phyloP scores from a whole-genome alignment of 139 green algal genomes.

The Coccomyxa sp. region DNA sequence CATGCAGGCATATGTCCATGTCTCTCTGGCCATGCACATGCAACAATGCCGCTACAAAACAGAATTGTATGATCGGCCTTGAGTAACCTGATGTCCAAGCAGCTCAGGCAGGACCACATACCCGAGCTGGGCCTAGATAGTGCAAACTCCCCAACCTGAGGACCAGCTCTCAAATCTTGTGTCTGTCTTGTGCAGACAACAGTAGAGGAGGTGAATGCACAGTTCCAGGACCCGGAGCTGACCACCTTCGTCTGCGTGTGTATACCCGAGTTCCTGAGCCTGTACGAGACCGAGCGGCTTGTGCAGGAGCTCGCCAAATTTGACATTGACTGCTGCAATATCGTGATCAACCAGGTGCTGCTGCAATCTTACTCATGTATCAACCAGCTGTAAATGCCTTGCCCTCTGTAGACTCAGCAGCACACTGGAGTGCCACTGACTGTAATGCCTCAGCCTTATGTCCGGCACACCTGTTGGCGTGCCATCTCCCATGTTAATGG shows the following conservation, averaged over 20 bases:
- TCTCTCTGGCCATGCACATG: too few relatives aligned
- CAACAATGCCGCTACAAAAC: too few relatives aligned
- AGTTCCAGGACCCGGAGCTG: conserved; percentile 89
- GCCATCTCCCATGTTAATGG: not conserved
- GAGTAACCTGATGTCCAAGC: too few relatives aligned
- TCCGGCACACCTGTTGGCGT: not conserved
- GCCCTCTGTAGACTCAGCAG: not conserved
- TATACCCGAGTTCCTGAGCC: conserved; percentile 96
- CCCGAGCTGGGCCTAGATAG: too few relatives aligned
- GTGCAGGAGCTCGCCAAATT: conserved; percentile 94
- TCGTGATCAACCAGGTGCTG: conserved; percentile 97
- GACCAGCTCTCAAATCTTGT: not conserved
- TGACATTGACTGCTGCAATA: conserved; percentile 93
- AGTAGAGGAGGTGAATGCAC: conserved; percentile 77
- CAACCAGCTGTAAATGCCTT: not conserved
- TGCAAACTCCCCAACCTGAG: too few relatives aligned
- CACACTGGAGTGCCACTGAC: not conserved
- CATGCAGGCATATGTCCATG: too few relatives aligned
- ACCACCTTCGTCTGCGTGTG: conserved; percentile 99
- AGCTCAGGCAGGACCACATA: too few relatives aligned
- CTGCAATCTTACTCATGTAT: conserved; percentile 18
- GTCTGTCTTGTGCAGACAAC: conserved; percentile 24
- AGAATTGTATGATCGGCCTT: too few relatives aligned
- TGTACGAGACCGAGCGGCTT: conserved; percentile 97
- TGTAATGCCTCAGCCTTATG: not conserved